A percentile compares a stretch with the other conserved stretches of the same genome.
Evolutionary conservation across 306 rosid genomes (phyloP).

Genomic region (Sicyos edulis): DNA sequence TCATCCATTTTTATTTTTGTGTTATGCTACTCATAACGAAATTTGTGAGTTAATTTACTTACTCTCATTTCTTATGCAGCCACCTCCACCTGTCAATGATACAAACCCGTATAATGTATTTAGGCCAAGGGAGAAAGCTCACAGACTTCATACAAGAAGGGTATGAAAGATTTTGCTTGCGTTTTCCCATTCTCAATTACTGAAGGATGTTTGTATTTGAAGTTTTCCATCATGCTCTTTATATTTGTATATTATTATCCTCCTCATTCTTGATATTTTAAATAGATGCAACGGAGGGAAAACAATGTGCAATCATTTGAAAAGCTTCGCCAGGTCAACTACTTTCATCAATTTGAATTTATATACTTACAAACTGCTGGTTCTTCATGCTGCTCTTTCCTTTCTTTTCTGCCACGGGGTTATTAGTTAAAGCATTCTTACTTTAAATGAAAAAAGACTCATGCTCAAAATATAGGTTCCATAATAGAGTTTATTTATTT

Average conservation of each 20-base stretch:
- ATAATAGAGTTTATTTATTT: not conserved
- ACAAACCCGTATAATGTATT: constrained; percentile 98
- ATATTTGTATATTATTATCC: constrained; percentile 1
- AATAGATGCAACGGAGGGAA: constrained; percentile 96
- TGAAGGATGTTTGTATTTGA: constrained; percentile 23
- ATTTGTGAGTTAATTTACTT: not conserved
- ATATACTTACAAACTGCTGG: not conserved
- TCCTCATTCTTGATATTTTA: constrained; percentile 24
- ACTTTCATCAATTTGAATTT: not conserved
- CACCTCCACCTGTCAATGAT: constrained; percentile 95
- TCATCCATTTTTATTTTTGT: not conserved
- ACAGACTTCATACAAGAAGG: constrained; percentile 97
- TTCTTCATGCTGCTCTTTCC: not conserved
- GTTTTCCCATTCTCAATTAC: constrained; percentile 10
- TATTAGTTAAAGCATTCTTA: no score
- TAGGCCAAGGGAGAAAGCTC: constrained; percentile 98
- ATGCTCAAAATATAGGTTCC: not conserved
- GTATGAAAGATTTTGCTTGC: constrained; percentile 38
- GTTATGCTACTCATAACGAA: not conserved
- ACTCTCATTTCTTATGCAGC: constrained; percentile 43
- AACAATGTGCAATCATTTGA: constrained; percentile 97
- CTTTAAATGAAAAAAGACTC: not conserved
- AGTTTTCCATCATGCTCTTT: not conserved
- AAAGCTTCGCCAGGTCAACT: constrained; percentile 91
- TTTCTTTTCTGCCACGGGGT: not conserved